Percentiles rank a stretch among this genome's conserved stretches.
Evolutionary conservation across 352 stramenopile genomes (phyloP).

Genomic region (Phytophthora ramorum): DNA sequence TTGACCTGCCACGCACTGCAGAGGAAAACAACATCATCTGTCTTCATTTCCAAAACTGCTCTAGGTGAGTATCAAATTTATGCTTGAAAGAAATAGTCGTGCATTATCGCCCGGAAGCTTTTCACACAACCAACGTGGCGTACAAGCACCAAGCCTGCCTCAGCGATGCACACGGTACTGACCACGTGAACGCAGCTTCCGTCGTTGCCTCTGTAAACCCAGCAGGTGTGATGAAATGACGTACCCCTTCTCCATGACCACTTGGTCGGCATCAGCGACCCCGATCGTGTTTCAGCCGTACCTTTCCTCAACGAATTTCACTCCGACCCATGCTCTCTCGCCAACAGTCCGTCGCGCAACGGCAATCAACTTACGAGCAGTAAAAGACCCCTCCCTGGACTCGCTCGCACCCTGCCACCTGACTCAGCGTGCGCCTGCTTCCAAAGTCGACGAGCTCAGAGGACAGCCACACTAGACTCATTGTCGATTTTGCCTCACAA

Average conservation of each 20-base stretch:
- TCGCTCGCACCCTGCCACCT: neutral
- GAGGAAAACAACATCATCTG: too few species aligned
- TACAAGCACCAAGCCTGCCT: too few species aligned
- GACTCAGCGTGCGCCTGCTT: neutral
- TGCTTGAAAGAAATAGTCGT: too few species aligned
- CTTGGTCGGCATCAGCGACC: neutral
- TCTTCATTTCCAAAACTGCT: too few species aligned
- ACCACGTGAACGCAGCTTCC: too few species aligned
- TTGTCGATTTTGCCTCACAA: conserved; percentile 12
- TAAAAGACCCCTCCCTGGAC: neutral
- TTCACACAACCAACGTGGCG: too few species aligned
- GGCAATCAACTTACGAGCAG: neutral
- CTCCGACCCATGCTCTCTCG: neutral
- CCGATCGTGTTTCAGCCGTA: neutral
- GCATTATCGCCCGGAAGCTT: too few species aligned
- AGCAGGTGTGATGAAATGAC: conserved; percentile 4
- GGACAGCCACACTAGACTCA: neutral
- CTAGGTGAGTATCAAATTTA: too few species aligned
- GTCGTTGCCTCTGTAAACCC: neutral
- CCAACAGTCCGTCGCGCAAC: neutral
- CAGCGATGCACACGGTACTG: too few species aligned
- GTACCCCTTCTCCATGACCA: conserved; percentile 6
- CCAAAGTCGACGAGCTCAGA: neutral
- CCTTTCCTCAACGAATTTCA: neutral
- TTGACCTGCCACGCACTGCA: too few species aligned